Evolutionary conservation across 805 yeast genomes (phyloP).

Genomic region (Candida gorgasii): DNA sequence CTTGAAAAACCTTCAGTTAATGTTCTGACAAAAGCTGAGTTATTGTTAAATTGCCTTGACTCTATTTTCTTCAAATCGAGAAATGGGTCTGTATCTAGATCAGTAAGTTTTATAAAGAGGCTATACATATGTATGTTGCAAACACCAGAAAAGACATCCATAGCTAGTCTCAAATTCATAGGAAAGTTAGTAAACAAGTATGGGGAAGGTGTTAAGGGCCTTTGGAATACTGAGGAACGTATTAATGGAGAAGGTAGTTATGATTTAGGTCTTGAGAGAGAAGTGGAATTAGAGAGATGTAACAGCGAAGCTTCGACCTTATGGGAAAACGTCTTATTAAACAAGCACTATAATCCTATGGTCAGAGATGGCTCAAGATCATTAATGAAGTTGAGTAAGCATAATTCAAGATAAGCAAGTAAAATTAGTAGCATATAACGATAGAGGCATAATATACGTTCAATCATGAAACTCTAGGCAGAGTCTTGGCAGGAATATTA

Average conservation of each 20-base stretch:
- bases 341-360: slow-evolving; percentile 79
- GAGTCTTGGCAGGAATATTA: background rate
- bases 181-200: slow-evolving; percentile 73
- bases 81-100: slow-evolving; percentile 65
- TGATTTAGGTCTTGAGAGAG: slow-evolving; percentile 57
- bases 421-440: background rate
- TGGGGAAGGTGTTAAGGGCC: slow-evolving; percentile 65
- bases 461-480: background rate
- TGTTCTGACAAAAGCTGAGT: slow-evolving; percentile 85
- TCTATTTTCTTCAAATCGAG: slow-evolving; percentile 75
- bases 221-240: slow-evolving; percentile 87
- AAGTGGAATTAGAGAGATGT: slow-evolving; percentile 64
- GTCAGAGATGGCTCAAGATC: slow-evolving; percentile 66
- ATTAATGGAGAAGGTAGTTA: slow-evolving; percentile 70
- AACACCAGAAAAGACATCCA: slow-evolving; percentile 83
- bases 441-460: background rate
- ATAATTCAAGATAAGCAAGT: slow-evolving; percentile 12
- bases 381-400: slow-evolving; percentile 40
- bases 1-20: slow-evolving; percentile 70
- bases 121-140: slow-evolving; percentile 66
- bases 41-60: slow-evolving; percentile 75
- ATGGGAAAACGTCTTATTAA: slow-evolving; percentile 83
- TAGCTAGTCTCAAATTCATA: slow-evolving; percentile 75
- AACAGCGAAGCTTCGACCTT: slow-evolving; percentile 87
- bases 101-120: slow-evolving; percentile 81